Evolutionary conservation across 805 yeast species (phyloP).

Genomic region (Spathaspora passalidarum): DNA sequence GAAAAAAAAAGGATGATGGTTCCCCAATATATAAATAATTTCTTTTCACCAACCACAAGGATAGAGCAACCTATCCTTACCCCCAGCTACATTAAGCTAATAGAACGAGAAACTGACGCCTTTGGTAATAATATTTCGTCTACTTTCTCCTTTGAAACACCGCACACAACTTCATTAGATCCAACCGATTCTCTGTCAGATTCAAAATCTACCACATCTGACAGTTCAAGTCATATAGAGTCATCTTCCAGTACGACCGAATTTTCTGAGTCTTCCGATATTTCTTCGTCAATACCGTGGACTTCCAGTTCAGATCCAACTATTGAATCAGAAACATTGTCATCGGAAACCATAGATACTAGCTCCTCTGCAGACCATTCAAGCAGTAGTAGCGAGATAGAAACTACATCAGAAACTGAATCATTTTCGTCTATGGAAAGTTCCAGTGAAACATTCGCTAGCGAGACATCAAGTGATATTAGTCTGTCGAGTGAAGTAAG

Average conservation of each 20-base stretch:
- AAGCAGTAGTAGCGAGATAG: conserved; percentile 1
- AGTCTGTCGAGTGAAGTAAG: conserved; percentile 5
- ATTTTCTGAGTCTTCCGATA: neutral
- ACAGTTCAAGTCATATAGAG: neutral
- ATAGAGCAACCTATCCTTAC: neutral
- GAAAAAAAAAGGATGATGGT: neutral
- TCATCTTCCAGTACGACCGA: neutral
- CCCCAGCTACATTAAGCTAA: neutral
- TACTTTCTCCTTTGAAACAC: neutral
- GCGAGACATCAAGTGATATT: neutral
- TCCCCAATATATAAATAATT: neutral
- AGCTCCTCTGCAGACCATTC: neutral
- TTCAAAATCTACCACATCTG: too few relatives aligned
- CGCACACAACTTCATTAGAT: neutral
- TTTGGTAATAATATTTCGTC: neutral
- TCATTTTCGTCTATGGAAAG: neutral
- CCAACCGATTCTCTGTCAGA: neutral
- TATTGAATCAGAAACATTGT: too few relatives aligned
- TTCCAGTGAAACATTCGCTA: neutral
- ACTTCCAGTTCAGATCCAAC: neutral
- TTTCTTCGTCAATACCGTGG: too few relatives aligned
- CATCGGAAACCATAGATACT: neutral
- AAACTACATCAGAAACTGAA: neutral
- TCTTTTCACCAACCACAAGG: neutral
- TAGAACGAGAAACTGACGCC: neutral